phyloP scores from a whole-genome alignment of 2,329 filamentous ascomycete species.

The Aurifilum marmelostoma region DNA sequence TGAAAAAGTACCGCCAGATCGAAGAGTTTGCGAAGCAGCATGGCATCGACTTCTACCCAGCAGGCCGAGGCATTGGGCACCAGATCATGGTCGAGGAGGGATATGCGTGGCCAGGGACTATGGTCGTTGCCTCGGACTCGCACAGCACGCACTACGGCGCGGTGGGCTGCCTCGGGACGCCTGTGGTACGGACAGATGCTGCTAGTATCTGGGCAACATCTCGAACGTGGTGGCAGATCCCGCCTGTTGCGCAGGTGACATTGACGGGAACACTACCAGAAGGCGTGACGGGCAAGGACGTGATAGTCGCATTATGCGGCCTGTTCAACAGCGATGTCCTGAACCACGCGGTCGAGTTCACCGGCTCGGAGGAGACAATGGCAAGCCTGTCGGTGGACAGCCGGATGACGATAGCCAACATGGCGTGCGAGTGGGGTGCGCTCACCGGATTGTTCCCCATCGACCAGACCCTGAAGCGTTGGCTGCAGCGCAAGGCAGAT shows the following conservation, averaged over 20 bases:
- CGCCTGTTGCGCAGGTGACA: constrained; percentile 79
- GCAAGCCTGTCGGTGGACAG: constrained; percentile 71
- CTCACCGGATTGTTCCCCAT: constrained; percentile 22
- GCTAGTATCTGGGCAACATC: constrained; percentile 84
- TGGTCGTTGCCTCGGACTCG: constrained; percentile 77
- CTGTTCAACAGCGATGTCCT: constrained; percentile 87
- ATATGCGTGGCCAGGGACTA: constrained; percentile 79
- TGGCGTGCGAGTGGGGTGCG: constrained; percentile 78
- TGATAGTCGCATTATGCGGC: constrained; percentile 86
- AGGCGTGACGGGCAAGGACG: constrained; percentile 90
- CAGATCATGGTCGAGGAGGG: constrained; percentile 86
- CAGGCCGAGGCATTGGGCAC: constrained; percentile 83
- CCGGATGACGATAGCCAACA: constrained; percentile 75
- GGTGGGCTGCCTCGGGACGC: constrained; percentile 74
- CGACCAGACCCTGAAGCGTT: constrained; percentile 38
- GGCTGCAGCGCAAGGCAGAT: constrained; percentile 77
- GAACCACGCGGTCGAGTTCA: constrained; percentile 90
- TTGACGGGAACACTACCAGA: constrained; percentile 74
- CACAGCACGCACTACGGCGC: constrained; percentile 87
- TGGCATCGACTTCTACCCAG: constrained; percentile 75
- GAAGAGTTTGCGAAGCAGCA: constrained; percentile 80
- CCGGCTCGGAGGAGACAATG: constrained; percentile 78
- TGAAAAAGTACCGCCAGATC: constrained; percentile 82
- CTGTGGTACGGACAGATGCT: constrained; percentile 86
- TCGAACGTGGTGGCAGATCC: constrained; percentile 86